phyloP scores from a whole-genome alignment of 2,329 filamentous ascomycete species.

The Echinosphaeria canescens region DNA sequence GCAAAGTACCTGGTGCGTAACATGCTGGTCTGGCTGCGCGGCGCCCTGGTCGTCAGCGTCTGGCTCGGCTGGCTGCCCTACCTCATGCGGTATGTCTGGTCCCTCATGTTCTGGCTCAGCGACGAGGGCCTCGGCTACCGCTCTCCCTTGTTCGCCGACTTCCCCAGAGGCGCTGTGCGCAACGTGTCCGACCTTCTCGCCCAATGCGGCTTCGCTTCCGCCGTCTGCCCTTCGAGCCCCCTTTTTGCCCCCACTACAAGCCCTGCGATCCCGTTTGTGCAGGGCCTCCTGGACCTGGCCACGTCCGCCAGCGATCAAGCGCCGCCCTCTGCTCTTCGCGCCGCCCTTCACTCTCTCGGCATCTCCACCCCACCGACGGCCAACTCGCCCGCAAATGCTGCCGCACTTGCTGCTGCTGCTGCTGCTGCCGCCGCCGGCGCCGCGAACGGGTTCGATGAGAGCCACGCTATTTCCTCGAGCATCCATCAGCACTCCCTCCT shows the following conservation, averaged over 20 bases:
- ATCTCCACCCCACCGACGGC: background rate
- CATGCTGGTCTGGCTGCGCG: conserved; percentile 57
- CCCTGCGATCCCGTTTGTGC: conserved; percentile 13
- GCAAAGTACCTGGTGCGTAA: conserved; percentile 50
- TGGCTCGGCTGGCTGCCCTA: conserved; percentile 84
- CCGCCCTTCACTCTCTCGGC: too few relatives aligned
- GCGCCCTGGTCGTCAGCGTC: conserved; percentile 56
- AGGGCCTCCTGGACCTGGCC: conserved; percentile 13
- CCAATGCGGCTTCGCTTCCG: conserved; percentile 8
- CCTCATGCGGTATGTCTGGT: conserved; percentile 80
- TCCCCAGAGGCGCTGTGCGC: background rate
- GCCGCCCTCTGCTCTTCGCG: conserved; percentile 2
- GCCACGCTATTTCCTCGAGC: too few relatives aligned
- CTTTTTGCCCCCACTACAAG: conserved; percentile 15
- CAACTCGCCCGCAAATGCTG: conserved; percentile 10
- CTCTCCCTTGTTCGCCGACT: conserved; percentile 2
- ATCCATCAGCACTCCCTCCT: conserved; percentile 20
- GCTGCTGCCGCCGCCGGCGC: conserved; percentile 5
- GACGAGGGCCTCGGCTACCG: conserved; percentile 40
- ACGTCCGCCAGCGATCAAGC: conserved; percentile 9
- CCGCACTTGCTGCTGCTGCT: too few relatives aligned
- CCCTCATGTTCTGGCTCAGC: conserved; percentile 83
- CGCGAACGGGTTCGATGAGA: conserved; percentile 2
- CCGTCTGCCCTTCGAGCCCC: conserved; percentile 16
- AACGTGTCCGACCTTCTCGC: conserved; percentile 1